Evolutionary conservation across 305 asterid species (phyloP), one percentile per base, ranked within the genome.

Genomic region (Euphrasia arctica): DNA sequence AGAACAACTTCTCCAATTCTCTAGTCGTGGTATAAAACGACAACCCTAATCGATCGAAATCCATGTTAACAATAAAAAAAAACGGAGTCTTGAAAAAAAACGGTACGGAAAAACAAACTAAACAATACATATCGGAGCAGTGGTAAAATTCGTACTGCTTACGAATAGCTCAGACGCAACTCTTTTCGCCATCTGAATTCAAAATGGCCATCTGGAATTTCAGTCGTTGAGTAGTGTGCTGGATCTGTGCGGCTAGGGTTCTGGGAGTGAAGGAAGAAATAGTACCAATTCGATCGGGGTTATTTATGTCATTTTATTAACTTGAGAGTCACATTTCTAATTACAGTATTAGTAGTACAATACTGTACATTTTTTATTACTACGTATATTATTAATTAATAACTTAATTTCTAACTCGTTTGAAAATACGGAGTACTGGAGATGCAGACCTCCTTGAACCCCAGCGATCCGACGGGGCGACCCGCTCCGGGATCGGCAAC

Each of bases 91-190:
- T 54, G 32, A 41, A 58, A 60, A 45, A 0, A 64, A 14, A 47
- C 3, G 18, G 34, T 11, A 28, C 12, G 49, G 28, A 56, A 66
- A 27, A 27, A 27, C 22, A 49, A 12, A 55, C 27, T 12, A 41
- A 3, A 56, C 3, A 10, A 10, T 27, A 55, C 1, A 55, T 2
- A 55, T 8, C 6, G 15, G 18, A 55, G 36, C 14, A 34, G 60
- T 50, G 36, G 2, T 52, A 60, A 10, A 25, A 47, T 3, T 70
- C 76, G 39, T 83, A 85, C 91, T 82, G 87, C 83, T 85, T 50
- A 90, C 82, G 63, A 90, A 90, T 15, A 90, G 78, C 73, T 83
- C 88, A 27, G 85, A 67, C 32, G 73, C 68, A 58, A 68, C 73
- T 77, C 81, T 72, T 71, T 71, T 78, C 60, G 87, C 77, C 95